Conservation (phyloP, 2,329 filamentous ascomycete genomes). For the Xylariaceae sp. region DNA sequence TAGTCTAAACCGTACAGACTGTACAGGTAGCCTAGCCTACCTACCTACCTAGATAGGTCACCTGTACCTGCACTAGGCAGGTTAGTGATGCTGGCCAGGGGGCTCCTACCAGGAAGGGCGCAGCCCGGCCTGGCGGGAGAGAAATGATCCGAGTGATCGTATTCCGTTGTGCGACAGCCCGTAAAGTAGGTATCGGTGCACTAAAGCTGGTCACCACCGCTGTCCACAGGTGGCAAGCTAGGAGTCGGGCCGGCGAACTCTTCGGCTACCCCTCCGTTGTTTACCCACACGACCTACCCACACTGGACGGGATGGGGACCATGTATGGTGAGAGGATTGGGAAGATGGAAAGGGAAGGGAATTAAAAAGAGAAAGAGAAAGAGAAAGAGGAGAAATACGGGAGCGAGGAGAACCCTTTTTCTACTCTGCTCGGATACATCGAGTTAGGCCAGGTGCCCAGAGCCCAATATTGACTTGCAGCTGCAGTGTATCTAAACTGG, state of each 20-base stretch:
- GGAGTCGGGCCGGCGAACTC: conserved; percentile 5
- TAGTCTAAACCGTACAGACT: too few species aligned
- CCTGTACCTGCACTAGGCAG: neutral
- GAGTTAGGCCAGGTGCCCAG: conserved; percentile 7
- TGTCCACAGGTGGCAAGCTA: neutral
- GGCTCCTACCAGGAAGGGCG: conserved; percentile 3
- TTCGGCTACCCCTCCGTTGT: conserved; percentile 5
- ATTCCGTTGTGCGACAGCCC: conserved; percentile 7
- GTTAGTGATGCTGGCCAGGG: neutral
- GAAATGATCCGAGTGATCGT: conserved; percentile 1
- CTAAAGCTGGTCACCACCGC: neutral
- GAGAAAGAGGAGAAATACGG: too few species aligned
- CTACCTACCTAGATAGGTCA: neutral
- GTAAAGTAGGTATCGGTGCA: neutral
- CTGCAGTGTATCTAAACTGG: conserved; percentile 15
- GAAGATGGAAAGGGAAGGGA: neutral
- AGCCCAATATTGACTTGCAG: conserved; percentile 16
- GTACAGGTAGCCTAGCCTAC: neutral
- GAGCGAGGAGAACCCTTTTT: conserved; percentile 5
- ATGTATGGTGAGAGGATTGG: neutral
- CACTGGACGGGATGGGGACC: neutral
- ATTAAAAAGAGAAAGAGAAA: neutral
- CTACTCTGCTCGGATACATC: conserved; percentile 6
- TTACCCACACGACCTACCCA: conserved; percentile 12
- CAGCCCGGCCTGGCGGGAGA: conserved; percentile 9